Evolutionary conservation across 345 rosid species (phyloP).

Genomic region (Ricinus communis): DNA sequence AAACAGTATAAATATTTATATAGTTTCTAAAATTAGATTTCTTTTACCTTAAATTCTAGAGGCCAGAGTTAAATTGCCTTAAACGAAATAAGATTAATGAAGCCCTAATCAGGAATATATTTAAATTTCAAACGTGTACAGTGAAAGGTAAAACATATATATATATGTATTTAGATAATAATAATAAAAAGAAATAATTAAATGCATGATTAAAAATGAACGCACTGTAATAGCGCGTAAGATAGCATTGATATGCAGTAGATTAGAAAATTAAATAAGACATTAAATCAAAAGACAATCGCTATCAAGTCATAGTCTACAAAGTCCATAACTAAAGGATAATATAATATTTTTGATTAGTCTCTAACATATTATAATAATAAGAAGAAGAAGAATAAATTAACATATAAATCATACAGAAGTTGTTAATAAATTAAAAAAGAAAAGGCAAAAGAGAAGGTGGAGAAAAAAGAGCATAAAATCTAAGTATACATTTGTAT

Average conservation of each 20-base stretch:
- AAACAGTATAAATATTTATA: too few relatives aligned
- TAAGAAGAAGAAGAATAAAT: too few relatives aligned
- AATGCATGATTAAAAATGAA: background rate
- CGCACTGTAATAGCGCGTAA: conserved; percentile 19
- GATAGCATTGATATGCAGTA: background rate
- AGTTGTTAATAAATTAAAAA: conserved; percentile 9
- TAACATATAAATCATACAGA: conserved; percentile 17
- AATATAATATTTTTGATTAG: background rate
- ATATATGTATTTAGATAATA: too few relatives aligned
- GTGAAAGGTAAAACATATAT: too few relatives aligned
- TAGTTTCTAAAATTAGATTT: too few relatives aligned
- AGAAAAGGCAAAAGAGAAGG: conserved; percentile 21
- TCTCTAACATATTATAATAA: too few relatives aligned
- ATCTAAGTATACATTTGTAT: conserved; percentile 57
- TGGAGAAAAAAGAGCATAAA: conserved; percentile 44
- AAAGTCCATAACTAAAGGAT: conserved; percentile 20
- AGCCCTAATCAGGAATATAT: too few relatives aligned
- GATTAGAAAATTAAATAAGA: conserved; percentile 11
- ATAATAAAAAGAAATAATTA: too few relatives aligned
- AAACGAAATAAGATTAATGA: too few relatives aligned
- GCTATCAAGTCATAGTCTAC: conserved; percentile 42
- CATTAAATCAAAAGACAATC: conserved; percentile 39
- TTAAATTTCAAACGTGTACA: too few relatives aligned
- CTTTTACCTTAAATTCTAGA: too few relatives aligned
- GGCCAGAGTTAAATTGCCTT: too few relatives aligned